phyloP scores from a whole-genome alignment of 179 eudicot species.

The Silene noctiflora region DNA sequence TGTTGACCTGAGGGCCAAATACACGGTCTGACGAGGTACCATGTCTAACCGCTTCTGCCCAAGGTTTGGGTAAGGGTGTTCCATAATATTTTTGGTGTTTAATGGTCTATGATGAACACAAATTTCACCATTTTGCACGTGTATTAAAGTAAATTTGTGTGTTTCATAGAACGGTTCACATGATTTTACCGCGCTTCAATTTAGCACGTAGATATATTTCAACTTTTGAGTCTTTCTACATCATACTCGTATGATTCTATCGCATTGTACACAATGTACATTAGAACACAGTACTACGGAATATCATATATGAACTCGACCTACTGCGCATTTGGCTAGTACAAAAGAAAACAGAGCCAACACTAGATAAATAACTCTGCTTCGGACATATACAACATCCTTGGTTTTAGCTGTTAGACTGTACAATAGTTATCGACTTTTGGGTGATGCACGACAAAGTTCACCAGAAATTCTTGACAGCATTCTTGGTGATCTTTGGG shows the following conservation, averaged over 20 bases:
- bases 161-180: not conserved
- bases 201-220: not conserved
- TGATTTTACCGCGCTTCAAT: not conserved
- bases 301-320: not conserved
- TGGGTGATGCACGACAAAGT: not conserved
- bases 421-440: not conserved
- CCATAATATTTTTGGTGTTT: too few relatives aligned
- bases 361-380: not conserved
- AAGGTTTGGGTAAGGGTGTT: too few relatives aligned
- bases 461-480: conserved; percentile 6
- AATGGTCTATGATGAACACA: too few relatives aligned
- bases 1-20: too few relatives aligned
- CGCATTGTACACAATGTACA: conserved; percentile 11
- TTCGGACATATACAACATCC: not conserved
- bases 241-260: not conserved
- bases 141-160: too few relatives aligned
- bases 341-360: not conserved
- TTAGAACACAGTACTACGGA: not conserved
- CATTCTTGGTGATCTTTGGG: conserved; percentile 21
- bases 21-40: too few relatives aligned
- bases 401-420: not conserved
- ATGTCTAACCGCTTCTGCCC: too few relatives aligned
- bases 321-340: not conserved
- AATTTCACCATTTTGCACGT: too few relatives aligned
- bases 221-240: too few relatives aligned